phyloP scores from a whole-genome alignment of 257 asterid species.

The Solanum gracilifrons region DNA sequence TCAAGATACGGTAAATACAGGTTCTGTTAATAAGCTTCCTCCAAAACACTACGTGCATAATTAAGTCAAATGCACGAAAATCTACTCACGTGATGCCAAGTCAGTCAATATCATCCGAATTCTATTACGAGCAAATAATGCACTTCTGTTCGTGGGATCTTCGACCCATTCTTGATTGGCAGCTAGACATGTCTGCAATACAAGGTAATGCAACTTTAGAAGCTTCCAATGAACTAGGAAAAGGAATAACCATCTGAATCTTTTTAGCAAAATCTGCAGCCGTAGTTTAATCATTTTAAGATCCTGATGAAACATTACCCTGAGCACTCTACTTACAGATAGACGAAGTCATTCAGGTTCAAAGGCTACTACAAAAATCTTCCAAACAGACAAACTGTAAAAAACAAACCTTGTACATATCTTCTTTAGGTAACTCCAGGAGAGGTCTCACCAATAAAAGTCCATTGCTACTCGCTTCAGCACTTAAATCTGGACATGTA shows the following conservation, averaged over 20 bases:
- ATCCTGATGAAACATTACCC: neutral
- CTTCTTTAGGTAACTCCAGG: slow-evolving; percentile 71
- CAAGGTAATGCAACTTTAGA: neutral
- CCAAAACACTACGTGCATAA: neutral
- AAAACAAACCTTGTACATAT: slow-evolving; percentile 65
- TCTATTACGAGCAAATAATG: slow-evolving; percentile 74
- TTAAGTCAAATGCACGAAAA: neutral
- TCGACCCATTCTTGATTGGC: slow-evolving; percentile 79
- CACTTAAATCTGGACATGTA: slow-evolving; percentile 21
- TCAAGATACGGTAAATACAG: neutral
- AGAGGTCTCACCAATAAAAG: slow-evolving; percentile 74
- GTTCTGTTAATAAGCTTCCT: neutral
- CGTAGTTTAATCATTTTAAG: neutral
- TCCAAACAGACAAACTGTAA: neutral
- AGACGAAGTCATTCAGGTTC: neutral
- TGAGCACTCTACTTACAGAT: neutral
- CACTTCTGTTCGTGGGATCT: slow-evolving; percentile 81
- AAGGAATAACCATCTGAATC: neutral
- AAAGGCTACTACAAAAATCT: neutral
- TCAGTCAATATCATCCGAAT: slow-evolving; percentile 57
- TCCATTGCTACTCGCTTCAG: slow-evolving; percentile 32
- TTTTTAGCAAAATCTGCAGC: neutral
- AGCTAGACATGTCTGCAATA: slow-evolving; percentile 60
- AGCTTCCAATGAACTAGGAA: neutral
- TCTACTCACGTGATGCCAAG: slow-evolving; percentile 49